phyloP scores from a whole-genome alignment of 192 early-diverging fungal genomes.

The Phlyctochytrium bullatum region DNA sequence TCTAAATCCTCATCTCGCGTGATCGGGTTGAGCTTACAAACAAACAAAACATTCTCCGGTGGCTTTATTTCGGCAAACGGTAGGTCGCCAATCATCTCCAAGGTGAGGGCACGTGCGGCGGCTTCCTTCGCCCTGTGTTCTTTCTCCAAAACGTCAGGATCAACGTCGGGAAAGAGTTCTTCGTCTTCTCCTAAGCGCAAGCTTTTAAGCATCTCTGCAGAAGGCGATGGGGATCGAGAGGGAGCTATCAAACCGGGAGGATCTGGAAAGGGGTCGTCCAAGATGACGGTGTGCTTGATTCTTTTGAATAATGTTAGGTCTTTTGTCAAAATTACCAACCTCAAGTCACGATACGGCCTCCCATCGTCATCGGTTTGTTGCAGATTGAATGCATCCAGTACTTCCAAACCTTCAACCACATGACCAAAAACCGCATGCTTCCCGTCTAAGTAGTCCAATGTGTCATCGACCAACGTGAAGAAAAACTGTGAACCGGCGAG shows the following conservation, averaged over 20 bases:
- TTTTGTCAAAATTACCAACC: slow-evolving; percentile 28
- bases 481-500: slow-evolving; percentile 81
- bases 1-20: slow-evolving; percentile 89
- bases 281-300: slow-evolving; percentile 85
- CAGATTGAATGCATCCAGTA: slow-evolving; percentile 74
- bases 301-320: slow-evolving; percentile 14
- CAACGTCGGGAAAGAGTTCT: slow-evolving; percentile 45
- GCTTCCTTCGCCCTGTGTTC: slow-evolving; percentile 69
- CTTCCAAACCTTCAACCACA: slow-evolving; percentile 87
- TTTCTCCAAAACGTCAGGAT: slow-evolving; percentile 66
- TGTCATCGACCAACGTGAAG: slow-evolving; percentile 68
- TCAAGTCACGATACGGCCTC: slow-evolving; percentile 80
- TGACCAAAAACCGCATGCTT: slow-evolving; percentile 84
- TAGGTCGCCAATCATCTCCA: slow-evolving; percentile 97
- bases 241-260: slow-evolving; percentile 67
- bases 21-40: slow-evolving; percentile 89
- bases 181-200: slow-evolving; percentile 82
- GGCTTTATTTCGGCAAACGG: slow-evolving; percentile 97
- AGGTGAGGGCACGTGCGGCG: slow-evolving; percentile 81
- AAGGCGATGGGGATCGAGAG: slow-evolving; percentile 73
- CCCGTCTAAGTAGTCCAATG: slow-evolving; percentile 78
- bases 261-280: slow-evolving; percentile 92
- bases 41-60: slow-evolving; percentile 95
- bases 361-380: slow-evolving; percentile 67
- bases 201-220: slow-evolving; percentile 64